Evolutionary conservation across 805 yeast genomes (phyloP), one percentile per base, ranked within the genome.

Genomic region (Lipomyces starkeyi): DNA sequence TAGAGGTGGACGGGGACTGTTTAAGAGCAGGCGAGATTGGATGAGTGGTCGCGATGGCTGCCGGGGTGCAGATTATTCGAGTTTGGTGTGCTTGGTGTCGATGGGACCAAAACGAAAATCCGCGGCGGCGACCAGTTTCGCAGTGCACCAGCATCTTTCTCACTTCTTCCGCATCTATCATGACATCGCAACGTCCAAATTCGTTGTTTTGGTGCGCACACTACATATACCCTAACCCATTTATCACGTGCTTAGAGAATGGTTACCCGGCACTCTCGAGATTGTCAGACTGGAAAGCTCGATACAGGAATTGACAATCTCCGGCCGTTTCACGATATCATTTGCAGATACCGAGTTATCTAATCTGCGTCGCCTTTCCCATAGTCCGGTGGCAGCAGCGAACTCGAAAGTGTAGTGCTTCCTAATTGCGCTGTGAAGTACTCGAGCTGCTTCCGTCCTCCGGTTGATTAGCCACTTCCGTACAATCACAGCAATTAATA

Each of bases 71-170:
- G 49, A 43, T 43, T 17, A 43, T 43, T 43, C 20, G 20, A 17
- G 9, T 43, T 43, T n/a, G 49, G 22, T 17, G 22, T 43, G 43
- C 43, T 37, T 37, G 17, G 43, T 43, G 49, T 43, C 49, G 49
- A 43, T 43, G 49, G 49, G 49, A 43, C 49, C 20, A 43, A 43
- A 43, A 43, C 49, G 22, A 43, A 43, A 43, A 43, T 43, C 49
- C 49, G 22, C 49, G 49, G 49, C 49, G 49, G 49, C 22, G 22
- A n/a, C n/a, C 49, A 43, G 20, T n/a, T 37, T 37, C 11, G 49
- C 49, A 8, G 49, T 43, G 49, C 49, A 43, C 22, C 3, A 43
- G 49, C 49, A 43, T 6, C 22, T 43, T 17, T 8, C 20, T n/a
- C 49, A n/a, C 49, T 43, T 43, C n/a, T 43, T 5, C 49, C 49